phyloP scores from a whole-genome alignment of 352 stramenopile species.

The Phytophthora sansomeana region DNA sequence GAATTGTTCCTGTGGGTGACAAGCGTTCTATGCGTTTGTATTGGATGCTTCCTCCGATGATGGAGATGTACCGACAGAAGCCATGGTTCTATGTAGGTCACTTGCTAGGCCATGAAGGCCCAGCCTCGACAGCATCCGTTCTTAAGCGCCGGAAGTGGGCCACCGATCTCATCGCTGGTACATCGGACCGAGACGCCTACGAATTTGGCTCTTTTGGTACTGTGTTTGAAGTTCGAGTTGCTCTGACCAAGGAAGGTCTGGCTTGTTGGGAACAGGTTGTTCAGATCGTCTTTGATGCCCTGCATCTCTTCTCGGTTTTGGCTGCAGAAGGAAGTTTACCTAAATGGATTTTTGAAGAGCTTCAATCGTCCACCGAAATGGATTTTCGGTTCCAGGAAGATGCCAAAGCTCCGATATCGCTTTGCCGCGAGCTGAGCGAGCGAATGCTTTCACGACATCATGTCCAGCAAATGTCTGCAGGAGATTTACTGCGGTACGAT shows the following conservation, averaged over 20 bases:
- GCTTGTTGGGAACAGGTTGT: constrained; percentile 54
- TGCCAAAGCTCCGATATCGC: constrained; percentile 27
- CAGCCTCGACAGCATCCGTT: constrained; percentile 46
- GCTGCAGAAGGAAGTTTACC: constrained; percentile 26
- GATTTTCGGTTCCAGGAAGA: constrained; percentile 78
- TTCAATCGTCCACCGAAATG: constrained; percentile 55
- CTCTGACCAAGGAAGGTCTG: constrained; percentile 55
- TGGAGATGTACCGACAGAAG: constrained; percentile 54
- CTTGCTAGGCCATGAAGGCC: constrained; percentile 64
- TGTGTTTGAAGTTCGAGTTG: constrained; percentile 63
- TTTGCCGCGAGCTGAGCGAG: constrained; percentile 62
- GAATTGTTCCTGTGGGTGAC: constrained; percentile 56
- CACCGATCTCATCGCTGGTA: constrained; percentile 54
- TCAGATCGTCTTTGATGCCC: constrained; percentile 55
- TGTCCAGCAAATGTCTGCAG: constrained; percentile 33
- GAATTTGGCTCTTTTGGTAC: constrained; percentile 70
- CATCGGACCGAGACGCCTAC: constrained; percentile 60
- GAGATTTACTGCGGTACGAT: constrained; percentile 69
- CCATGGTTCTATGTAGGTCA: constrained; percentile 60
- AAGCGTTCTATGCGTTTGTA: constrained; percentile 56
- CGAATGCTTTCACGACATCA: constrained; percentile 60
- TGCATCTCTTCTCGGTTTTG: constrained; percentile 35
- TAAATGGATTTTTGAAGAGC: constrained; percentile 67
- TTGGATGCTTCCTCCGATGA: constrained; percentile 60
- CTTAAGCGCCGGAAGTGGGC: constrained; percentile 55